A percentile compares a stretch with the other conserved stretches of the same genome.
These are phyloP conservation scores for Schwanniomyces yamadae DNA, from an alignment of 805 yeast genomes.

Conservation along the genomic window DNA sequence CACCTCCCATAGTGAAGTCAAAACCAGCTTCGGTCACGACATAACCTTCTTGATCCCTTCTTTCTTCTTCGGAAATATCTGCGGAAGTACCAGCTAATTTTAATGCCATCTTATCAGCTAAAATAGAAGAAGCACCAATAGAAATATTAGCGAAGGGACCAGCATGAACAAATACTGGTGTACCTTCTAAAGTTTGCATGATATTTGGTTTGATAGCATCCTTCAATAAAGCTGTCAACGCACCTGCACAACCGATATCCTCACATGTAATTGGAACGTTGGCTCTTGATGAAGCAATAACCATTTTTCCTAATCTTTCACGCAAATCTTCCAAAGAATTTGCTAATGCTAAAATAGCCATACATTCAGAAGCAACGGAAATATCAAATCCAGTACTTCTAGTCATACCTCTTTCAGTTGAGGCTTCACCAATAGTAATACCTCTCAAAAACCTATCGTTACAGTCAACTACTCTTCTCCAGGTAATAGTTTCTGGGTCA, in stretches of 20 bases:
- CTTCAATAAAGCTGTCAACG: slow-evolving; percentile 74
- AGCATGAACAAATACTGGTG: slow-evolving; percentile 84
- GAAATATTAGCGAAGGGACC: slow-evolving; percentile 89
- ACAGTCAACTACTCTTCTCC: slow-evolving; percentile 84
- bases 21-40: slow-evolving; percentile 89
- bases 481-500: slow-evolving; percentile 75
- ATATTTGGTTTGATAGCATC: slow-evolving; percentile 83
- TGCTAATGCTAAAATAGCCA: slow-evolving; percentile 81
- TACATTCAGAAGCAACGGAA: slow-evolving; percentile 80
- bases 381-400: slow-evolving; percentile 80
- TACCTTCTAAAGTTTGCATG: slow-evolving; percentile 87
- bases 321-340: slow-evolving; percentile 70
- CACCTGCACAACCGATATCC: slow-evolving; percentile 85
- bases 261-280: slow-evolving; percentile 81
- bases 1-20: slow-evolving; percentile 92
- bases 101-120: slow-evolving; percentile 81
- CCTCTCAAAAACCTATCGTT: slow-evolving; percentile 80
- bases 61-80: slow-evolving; percentile 40
- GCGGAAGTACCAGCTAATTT: slow-evolving; percentile 69
- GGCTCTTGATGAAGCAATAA: slow-evolving; percentile 63
- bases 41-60: slow-evolving; percentile 59
- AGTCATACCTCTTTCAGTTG: slow-evolving; percentile 73
- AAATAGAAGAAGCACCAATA: slow-evolving; percentile 80
- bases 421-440: slow-evolving; percentile 76
- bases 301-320: slow-evolving; percentile 72